Conservation (phyloP, 495 filamentous ascomycete genomes). For the Penicillium herquei region DNA sequence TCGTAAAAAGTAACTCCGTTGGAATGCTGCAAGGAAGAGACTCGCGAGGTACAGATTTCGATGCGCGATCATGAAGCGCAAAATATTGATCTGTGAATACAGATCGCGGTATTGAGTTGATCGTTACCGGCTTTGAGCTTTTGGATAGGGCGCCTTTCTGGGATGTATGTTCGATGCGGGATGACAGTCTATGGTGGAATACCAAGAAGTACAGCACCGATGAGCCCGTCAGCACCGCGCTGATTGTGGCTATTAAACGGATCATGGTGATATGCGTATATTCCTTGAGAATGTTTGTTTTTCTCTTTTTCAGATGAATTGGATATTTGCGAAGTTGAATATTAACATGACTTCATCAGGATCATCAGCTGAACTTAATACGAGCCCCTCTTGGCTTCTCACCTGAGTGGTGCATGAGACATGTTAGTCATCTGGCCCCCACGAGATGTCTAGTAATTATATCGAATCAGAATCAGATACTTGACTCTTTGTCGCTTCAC, state of each 20-base stretch:
- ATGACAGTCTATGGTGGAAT: conserved; percentile 22
- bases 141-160: conserved; percentile 15
- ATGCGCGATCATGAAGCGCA: conserved; percentile 25
- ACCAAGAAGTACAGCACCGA: conserved; percentile 25
- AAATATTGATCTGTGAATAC: conserved; percentile 23
- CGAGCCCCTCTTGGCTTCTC: not conserved
- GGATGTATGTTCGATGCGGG: conserved; percentile 22
- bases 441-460: not conserved
- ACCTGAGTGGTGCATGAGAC: too few species aligned
- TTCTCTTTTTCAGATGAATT: not conserved
- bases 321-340: not conserved
- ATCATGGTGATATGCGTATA: conserved; percentile 10
- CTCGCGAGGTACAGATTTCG: conserved; percentile 18
- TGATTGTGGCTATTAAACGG: conserved; percentile 14
- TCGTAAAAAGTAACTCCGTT: conserved; percentile 20
- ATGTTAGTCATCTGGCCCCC: not conserved
- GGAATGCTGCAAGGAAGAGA: conserved; percentile 17
- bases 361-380: conserved; percentile 1
- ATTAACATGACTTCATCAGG: not conserved
- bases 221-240: conserved; percentile 22
- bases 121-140: conserved; percentile 7
- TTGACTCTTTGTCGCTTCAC: too few species aligned
- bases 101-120: conserved; percentile 24
- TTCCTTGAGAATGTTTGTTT: not conserved
- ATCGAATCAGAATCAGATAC: not conserved